These are phyloP conservation scores for Fusarium acutatum DNA, from an alignment of 2,329 filamentous ascomycete genomes.

Conservation along the genomic window DNA sequence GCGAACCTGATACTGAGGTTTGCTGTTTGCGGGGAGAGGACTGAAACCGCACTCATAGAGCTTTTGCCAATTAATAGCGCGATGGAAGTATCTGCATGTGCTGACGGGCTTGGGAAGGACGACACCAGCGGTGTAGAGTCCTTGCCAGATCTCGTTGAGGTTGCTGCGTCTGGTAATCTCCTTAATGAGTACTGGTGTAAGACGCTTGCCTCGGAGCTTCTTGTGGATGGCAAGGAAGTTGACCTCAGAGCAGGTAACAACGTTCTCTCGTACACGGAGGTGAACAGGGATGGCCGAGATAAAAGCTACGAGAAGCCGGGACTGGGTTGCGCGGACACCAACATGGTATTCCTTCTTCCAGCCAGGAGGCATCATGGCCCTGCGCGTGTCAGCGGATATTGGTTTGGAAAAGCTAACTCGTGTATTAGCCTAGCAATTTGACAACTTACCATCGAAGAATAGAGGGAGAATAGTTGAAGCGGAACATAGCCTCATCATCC, in stretches of 20 bases:
- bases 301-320: constrained; percentile 89
- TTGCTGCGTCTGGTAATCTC: constrained; percentile 96
- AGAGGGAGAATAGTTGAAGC: constrained; percentile 91
- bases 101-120: constrained; percentile 91
- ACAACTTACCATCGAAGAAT: constrained; percentile 83
- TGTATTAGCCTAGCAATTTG: background rate
- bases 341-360: constrained; percentile 97
- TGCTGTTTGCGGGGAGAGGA: constrained; percentile 83
- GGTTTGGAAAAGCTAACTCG: background rate
- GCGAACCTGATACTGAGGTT: constrained; percentile 83
- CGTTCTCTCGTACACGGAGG: constrained; percentile 79
- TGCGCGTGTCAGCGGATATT: constrained; percentile 47
- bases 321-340: constrained; percentile 85
- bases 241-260: constrained; percentile 85
- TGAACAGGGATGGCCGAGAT: constrained; percentile 92
- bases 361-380: constrained; percentile 92
- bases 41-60: constrained; percentile 95
- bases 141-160: constrained; percentile 86
- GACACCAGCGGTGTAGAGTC: constrained; percentile 93
- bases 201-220: constrained; percentile 91
- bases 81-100: constrained; percentile 95
- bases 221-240: constrained; percentile 99
- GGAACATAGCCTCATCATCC: constrained; percentile 95
- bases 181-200: constrained; percentile 95
- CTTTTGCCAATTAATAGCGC: constrained; percentile 94